Conservation (phyloP, 768 basidiomycete genomes). For the Serendipita sp. region DNA sequence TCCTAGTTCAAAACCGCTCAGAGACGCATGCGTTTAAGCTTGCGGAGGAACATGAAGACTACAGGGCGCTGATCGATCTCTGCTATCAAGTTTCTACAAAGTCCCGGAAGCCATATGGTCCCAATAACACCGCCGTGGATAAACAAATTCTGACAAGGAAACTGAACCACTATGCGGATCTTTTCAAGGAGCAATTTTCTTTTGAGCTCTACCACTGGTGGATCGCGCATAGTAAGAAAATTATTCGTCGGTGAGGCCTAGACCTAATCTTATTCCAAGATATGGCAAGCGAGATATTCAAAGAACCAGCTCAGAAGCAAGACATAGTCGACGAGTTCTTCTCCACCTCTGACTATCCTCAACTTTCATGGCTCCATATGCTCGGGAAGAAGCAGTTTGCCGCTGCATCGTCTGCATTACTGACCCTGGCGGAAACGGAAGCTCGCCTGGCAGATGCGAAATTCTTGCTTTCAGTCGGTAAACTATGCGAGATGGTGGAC, state of each 20-base stretch:
- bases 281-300: conserved; percentile 68
- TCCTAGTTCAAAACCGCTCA: not conserved
- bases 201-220: conserved; percentile 88
- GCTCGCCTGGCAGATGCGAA: conserved; percentile 42
- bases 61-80: conserved; percentile 66
- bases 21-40: conserved; percentile 50
- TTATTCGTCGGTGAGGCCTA: not conserved
- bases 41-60: conserved; percentile 79
- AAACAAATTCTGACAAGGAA: conserved; percentile 46
- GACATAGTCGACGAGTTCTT: conserved; percentile 63
- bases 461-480: conserved; percentile 81
- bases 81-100: conserved; percentile 35
- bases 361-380: conserved; percentile 80
- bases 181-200: conserved; percentile 71
- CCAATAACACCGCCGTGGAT: conserved; percentile 39
- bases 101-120: conserved; percentile 12
- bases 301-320: conserved; percentile 48
- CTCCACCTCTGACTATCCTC: conserved; percentile 35
- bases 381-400: conserved; percentile 52
- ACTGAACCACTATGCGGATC: conserved; percentile 58
- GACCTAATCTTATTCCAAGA: conserved; percentile 27
- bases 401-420: conserved; percentile 46
- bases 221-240: conserved; percentile 60
- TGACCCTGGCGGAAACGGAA: conserved; percentile 43
- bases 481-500: conserved; percentile 62